Base-by-base conservation (phyloP, 164 flowering plant species). In the Aristolochia fimbriata region DNA sequence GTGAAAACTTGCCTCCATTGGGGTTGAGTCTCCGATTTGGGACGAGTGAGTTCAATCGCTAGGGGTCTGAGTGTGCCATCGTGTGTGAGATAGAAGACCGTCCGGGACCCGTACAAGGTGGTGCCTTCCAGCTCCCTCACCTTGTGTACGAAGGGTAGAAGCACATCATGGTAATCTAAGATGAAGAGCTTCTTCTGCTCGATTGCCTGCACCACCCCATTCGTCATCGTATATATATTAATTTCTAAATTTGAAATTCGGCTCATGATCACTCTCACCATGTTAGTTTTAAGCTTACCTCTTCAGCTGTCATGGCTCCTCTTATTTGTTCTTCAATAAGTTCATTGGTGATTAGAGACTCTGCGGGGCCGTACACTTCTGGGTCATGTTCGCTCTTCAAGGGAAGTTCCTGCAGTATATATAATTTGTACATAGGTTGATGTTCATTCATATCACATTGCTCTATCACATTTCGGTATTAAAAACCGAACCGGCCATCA, bases 341-440 rank as follows among this genome's bases (percentile, higher is more conserved):
- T 50, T 80, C 73, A 13, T 16, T 62, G 1, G 76, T 78, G 62
- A 78, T 74, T 22, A 62, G 56, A 2, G 78, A 74, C 21, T 72
- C 77, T 0, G 71, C 64, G 14, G 78, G 69, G 50, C 84, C 84
- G 47, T 78, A 78, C 19, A 70, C 51, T 11, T 66, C 41, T 2
- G 82, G 80, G 46, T 78, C 77, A 0, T 75, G 72, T 31, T 61
- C 66, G 47, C 79, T 78, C 51, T 17, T 64, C 48, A 69, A 33
- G 15, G 82, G 84, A 73, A 72, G 76, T 66, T 78, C 81, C 81
- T 80, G 63, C 14, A 64, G 45, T 53, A 25, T 43, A 23, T 23
- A 11, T 23, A 10, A 25, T 21, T 20, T 9, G 56, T n/a, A n/a
- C n/a, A n/a, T n/a, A 11, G 0, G 30, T 21, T 27, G 58, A 55